These are phyloP conservation scores for Exutisphaerella laricina DNA, from an alignment of 2,329 filamentous ascomycete genomes.

Conservation along the genomic window DNA sequence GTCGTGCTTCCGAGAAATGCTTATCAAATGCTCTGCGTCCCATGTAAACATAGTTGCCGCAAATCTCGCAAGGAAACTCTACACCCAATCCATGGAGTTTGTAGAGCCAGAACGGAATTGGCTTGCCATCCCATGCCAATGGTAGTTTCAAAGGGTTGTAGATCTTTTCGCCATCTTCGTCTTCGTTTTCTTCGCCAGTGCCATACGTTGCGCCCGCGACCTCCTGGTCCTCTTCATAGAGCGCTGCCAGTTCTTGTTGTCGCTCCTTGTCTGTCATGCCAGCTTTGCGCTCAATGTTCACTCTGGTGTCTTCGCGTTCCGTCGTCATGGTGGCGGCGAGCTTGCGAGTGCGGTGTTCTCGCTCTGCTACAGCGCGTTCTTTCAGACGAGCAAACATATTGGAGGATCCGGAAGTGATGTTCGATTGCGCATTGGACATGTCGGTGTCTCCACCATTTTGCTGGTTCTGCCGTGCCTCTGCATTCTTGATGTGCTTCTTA, in stretches of 20 bases:
- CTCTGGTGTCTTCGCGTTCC: constrained; percentile 79
- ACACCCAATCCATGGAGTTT: constrained; percentile 92
- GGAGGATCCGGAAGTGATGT: constrained; percentile 16
- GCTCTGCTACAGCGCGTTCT: constrained; percentile 83
- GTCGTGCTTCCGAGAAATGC: constrained; percentile 90
- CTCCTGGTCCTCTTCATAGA: constrained; percentile 62
- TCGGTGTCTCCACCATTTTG: constrained; percentile 27
- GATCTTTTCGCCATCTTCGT: constrained; percentile 68
- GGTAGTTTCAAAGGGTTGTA: constrained; percentile 97
- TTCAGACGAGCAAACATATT: constrained; percentile 54
- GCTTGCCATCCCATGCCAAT: constrained; percentile 96
- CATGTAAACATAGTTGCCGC: constrained; percentile 99
- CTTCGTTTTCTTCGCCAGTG: constrained; percentile 57
- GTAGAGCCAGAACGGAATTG: constrained; percentile 98
- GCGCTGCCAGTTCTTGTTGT: constrained; percentile 84
- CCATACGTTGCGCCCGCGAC: constrained; percentile 39
- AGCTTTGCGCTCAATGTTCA: constrained; percentile 93
- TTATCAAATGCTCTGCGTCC: constrained; percentile 94
- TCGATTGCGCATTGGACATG: constrained; percentile 12
- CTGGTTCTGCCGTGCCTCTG: constrained; percentile 54
- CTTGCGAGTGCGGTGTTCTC: constrained; percentile 76
- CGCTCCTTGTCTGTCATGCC: constrained; percentile 97
- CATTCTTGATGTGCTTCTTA: constrained; percentile 87
- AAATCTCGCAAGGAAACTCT: constrained; percentile 93
- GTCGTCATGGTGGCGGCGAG: constrained; percentile 77